Evolutionary conservation across 176 grass and related monocot species (phyloP), one percentile per base, ranked within the genome.

Genomic region (Ensete glaucum): DNA sequence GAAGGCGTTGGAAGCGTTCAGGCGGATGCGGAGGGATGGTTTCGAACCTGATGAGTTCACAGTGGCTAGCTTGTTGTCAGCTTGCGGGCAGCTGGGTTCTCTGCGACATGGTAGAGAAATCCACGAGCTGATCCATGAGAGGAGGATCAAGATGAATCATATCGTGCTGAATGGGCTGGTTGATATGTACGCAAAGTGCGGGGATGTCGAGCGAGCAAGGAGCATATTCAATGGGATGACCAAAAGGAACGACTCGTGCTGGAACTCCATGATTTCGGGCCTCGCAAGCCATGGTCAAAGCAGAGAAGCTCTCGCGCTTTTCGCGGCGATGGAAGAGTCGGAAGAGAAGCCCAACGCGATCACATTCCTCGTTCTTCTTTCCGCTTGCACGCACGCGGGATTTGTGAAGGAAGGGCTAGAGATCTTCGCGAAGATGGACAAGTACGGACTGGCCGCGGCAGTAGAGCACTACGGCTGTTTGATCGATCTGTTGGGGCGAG

Each of bases 121-220:
- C 64, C 90, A 92, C 50, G 57, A 85, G 3, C 79, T 86, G 75
- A 84, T 92, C 71, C 53, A 82, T 19, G 62, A 15, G 21, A 80
- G 62, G 25, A 82, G 24, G 66, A 92, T 92, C 73, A 77, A 63
- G 58, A 82, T 83, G 73, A 92, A 89, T 62, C 78, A 86, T 52
- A 89, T 89, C 68, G 76, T 92, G 69, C 9, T 89, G 69, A 89
- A 92, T 79, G 81, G 90, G 29, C 77, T 92, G 52, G 70, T 92
- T n/a, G 90, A 92, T 63, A 92, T 92, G 90, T 92, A 89, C 6
- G 84, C 84, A 52, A 89, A 92, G 60, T 92, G 89, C 22, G 84
- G 89, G 10, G 86, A 92, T 87, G 75, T 92, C 0, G 57, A 62
- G 10, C 51, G 65, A 0, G 86, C 89, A 1, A 80, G 20, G 9